A percentile compares a stretch with the other conserved stretches of the same genome.
Conservation (phyloP, 805 yeast species). For the Candida loeiensis region DNA sequence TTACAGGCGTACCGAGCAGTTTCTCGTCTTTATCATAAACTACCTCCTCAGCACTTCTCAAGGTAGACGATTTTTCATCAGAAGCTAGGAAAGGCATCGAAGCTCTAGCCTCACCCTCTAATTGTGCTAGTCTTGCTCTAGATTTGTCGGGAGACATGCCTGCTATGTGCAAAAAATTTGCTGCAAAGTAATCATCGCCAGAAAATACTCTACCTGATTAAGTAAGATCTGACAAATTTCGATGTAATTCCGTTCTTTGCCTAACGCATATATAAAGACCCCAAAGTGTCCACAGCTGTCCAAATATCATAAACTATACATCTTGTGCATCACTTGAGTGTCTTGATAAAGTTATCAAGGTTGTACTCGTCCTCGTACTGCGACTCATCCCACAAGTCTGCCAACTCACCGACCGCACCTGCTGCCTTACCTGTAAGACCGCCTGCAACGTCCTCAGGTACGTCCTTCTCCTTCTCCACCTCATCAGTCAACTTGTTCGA, state of each 20-base stretch:
- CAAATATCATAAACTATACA: not conserved
- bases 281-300: not conserved
- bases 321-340: conserved; percentile 45
- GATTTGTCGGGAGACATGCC: conserved; percentile 4
- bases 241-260: not conserved
- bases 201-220: not conserved
- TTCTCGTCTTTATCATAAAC: conserved; percentile 11
- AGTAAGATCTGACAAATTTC: not conserved
- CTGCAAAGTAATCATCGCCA: conserved; percentile 4
- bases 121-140: conserved; percentile 14
- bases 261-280: not conserved
- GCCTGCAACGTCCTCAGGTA: conserved; percentile 64
- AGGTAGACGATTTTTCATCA: conserved; percentile 65
- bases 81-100: conserved; percentile 63
- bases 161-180: conserved; percentile 1
- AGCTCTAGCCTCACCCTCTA: conserved; percentile 53
- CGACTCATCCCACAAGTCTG: conserved; percentile 92
- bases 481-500: conserved; percentile 31
- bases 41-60: conserved; percentile 36
- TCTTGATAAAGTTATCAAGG: conserved; percentile 86
- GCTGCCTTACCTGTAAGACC: conserved; percentile 72
- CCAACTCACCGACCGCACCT: conserved; percentile 82
- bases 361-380: conserved; percentile 97
- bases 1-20: conserved; percentile 11
- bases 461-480: conserved; percentile 35